Evolutionary conservation across 2,329 filamentous ascomycete species (phyloP).

Genomic region (Neoascochyta sp.): DNA sequence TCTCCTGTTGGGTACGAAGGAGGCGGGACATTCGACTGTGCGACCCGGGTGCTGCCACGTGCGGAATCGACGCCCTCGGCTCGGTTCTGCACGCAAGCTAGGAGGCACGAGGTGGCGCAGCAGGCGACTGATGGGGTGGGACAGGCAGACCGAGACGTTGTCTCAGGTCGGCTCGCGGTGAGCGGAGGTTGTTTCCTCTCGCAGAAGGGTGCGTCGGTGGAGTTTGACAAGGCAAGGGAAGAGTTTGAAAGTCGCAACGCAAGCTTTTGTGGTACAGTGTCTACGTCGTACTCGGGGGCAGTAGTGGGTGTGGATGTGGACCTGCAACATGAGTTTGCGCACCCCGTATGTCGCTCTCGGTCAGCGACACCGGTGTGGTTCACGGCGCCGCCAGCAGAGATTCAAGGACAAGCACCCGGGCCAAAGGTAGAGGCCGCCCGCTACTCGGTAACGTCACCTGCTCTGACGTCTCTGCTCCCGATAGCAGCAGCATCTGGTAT

Average conservation of each 20-base stretch:
- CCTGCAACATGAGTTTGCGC: constrained; percentile 20
- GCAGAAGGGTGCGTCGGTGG: too few relatives aligned
- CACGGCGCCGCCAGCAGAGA: constrained; percentile 20
- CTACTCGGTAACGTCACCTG: constrained; percentile 33
- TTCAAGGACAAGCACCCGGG: constrained; percentile 12
- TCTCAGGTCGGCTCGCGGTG: too few relatives aligned
- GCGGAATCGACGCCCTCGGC: too few relatives aligned
- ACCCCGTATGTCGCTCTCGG: constrained; percentile 13
- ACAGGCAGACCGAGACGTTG: too few relatives aligned
- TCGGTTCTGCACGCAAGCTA: too few relatives aligned
- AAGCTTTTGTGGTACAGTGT: constrained; percentile 35
- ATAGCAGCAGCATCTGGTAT: constrained; percentile 39
- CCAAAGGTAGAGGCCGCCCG: constrained; percentile 5
- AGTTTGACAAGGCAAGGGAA: constrained; percentile 10
- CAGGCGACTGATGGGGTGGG: too few relatives aligned
- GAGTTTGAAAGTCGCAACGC: constrained; percentile 20
- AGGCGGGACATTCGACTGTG: too few relatives aligned
- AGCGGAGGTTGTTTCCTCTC: too few relatives aligned
- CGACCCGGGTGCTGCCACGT: too few relatives aligned
- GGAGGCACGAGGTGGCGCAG: too few relatives aligned
- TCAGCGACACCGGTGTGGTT: constrained; percentile 26
- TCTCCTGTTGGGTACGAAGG: too few relatives aligned
- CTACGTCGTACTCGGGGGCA: constrained; percentile 34
- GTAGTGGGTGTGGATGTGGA: constrained; percentile 37
- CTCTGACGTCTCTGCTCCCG: constrained; percentile 35